These are phyloP conservation scores for Climacium dendroides DNA, from an alignment of 225 moss, liverwort and hornwort genomes.

Conservation along the genomic window DNA sequence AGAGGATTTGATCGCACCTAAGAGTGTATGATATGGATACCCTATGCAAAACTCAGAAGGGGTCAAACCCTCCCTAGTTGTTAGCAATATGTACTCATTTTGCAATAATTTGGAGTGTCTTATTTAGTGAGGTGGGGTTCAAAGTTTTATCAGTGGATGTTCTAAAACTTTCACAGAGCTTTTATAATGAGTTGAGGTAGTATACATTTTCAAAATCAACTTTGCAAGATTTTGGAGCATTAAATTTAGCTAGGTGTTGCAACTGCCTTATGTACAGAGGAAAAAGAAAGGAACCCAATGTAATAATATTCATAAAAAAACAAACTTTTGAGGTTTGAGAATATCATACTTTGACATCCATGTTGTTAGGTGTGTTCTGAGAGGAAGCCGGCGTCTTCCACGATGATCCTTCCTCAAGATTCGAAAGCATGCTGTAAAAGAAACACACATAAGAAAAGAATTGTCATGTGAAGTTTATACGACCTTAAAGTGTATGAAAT, in stretches of 20 bases:
- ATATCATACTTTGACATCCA: background rate
- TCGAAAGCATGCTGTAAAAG: slow-evolving; percentile 4
- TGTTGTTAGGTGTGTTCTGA: background rate
- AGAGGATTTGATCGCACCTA: background rate
- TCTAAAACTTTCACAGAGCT: background rate
- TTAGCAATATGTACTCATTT: background rate
- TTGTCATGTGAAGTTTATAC: too few relatives aligned
- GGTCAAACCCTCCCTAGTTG: too few relatives aligned
- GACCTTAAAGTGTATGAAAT: background rate
- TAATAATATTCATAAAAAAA: too few relatives aligned
- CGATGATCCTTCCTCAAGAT: slow-evolving; percentile 5
- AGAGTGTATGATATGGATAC: background rate
- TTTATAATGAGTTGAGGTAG: background rate
- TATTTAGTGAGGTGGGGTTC: background rate
- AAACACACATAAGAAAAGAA: background rate
- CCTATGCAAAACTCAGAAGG: background rate
- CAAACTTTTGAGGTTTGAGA: background rate
- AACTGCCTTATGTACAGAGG: background rate
- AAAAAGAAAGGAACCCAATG: background rate
- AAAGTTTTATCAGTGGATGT: background rate
- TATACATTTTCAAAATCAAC: background rate
- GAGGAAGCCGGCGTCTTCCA: slow-evolving; percentile 1
- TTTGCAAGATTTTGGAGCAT: background rate
- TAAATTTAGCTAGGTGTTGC: background rate
- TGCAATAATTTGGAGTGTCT: background rate